Percentiles rank a stretch among this genome's conserved stretches.
Evolutionary conservation across 176 grass and related monocot genomes (phyloP).

Genomic region (Pontederia paniculata): DNA sequence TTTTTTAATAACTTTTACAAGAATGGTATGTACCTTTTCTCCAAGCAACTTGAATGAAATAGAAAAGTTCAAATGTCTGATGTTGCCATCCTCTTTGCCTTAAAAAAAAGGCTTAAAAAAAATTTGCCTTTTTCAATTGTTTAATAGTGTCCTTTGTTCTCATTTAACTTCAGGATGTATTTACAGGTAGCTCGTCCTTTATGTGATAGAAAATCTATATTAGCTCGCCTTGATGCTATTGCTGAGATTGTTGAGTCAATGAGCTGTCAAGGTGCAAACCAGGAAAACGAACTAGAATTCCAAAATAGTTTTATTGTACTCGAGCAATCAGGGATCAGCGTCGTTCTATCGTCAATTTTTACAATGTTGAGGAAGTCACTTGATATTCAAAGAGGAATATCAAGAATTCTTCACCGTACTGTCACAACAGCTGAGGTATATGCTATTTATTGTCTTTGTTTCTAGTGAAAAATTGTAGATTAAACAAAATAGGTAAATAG

Average conservation of each 20-base stretch:
- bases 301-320: slow-evolving; percentile 4
- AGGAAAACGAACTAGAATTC: slow-evolving; percentile 20
- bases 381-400: slow-evolving; percentile 89
- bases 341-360: slow-evolving; percentile 62
- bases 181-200: slow-evolving; percentile 75
- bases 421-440: slow-evolving; percentile 63
- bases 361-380: slow-evolving; percentile 52
- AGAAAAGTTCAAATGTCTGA: no score
- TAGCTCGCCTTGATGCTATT: slow-evolving; percentile 72
- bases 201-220: slow-evolving; percentile 65
- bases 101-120: no score
- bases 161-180: slow-evolving; percentile 14
- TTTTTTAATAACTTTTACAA: no score
- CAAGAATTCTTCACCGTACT: slow-evolving; percentile 84
- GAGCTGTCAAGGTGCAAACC: slow-evolving; percentile 33
- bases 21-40: no score
- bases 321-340: slow-evolving; percentile 43
- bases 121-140: not conserved
- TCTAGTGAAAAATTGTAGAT: not conserved
- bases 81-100: no score
- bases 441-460: slow-evolving; percentile 14
- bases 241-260: slow-evolving; percentile 78
- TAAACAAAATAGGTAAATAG: no score
- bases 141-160: slow-evolving; percentile 13
- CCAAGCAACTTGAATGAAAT: no score